Base-by-base conservation (phyloP, 139 green algal genomes). In the Chlorella sp. region DNA sequence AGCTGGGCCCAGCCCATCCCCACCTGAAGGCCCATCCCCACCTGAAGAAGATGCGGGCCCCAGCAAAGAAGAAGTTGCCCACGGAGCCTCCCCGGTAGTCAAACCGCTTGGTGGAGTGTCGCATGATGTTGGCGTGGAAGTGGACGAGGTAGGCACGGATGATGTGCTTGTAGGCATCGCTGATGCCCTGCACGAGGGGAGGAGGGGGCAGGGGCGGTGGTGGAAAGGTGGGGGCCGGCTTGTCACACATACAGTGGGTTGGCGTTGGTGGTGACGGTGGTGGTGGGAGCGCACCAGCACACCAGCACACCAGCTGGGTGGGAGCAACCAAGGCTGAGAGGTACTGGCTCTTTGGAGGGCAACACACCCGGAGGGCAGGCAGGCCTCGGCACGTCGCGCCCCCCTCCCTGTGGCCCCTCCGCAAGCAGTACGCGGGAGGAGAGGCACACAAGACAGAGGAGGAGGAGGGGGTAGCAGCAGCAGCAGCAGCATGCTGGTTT, bases 1-100 rank as follows among this genome's bases (percentile, higher is more conserved):
- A 73, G 11, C 21, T 30, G 22, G 21, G 2, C 22, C 64, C 21
- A 73, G 7, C 22, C 64, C 64, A 16, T 26, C 11, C 64, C 71
- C 32, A 57, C 48, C 48, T 57, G 48, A 57, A 57, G 48, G 48
- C 64, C 48, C 26, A 24, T 14, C 14, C 42, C 19, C 86, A 90
- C 86, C 87, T 92, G 94, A 99, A 99, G 93, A 99, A 99, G 16
- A 95, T 97, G 83, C 98, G 96, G 9, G 98, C 97, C 28, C 98
- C 98, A 39, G 98, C 98, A 93, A 99, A 99, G 94, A 99, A 99
- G 89, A 99, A 99, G 96, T 99, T 99, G 80, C 97, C 97, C 28
- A 99, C 95, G 68, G 92, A 97, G 82, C 98, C 98, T 91, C 98
- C 98, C 2, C 80, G 81, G 92, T 99, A 99, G 94, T 95, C 95